Evolutionary conservation across 1,284 basidiomycete species (phyloP), one percentile per base, ranked within the genome.

Genomic region (Rhodofomes roseus): DNA sequence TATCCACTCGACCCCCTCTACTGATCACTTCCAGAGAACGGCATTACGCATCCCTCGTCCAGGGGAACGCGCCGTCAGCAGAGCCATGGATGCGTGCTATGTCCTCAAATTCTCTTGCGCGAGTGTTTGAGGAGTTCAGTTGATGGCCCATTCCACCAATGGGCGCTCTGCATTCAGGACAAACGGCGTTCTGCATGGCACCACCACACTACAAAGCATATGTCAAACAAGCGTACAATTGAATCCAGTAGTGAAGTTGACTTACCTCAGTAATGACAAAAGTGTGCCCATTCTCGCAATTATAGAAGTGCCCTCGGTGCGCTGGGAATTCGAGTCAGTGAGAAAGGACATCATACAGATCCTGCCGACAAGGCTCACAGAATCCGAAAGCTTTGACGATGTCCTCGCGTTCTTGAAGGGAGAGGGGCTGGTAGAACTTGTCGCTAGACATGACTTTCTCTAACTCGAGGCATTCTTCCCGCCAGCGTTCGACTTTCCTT

Each of bases 91-190:
- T 40, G 7, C 60, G 44, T 1, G 66, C 62, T 4, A 65, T 55
- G 3, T 43, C 57, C 57, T 83, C 82, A 39, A 82, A 79, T 22
- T 85, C 82, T 11, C 57, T 62, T 7, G 74, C 79, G 2, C 73
- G 73, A 2, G 71, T 74, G 64, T 87, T 88, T 11, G 74, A 72
- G 0, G 61, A 14, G 11, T 61, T n/a, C 2, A 86, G 63, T 8
- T 1, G 60, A 62, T 87, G 82, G 36, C 51, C 4, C 0, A 59
- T 60, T 2, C 86, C 85, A 41, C 85, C 86, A 60, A 87, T 81
- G 0, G 59, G 60, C 1, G 75, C 81, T 18, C 74, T 74, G 65
- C 85, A 87, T 66, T 88, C 86, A 0, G 81, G 79, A 60, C 86
- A 87, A 5, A 23, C 66, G 4, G 77, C 64, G 3, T 56, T 62